These are phyloP conservation scores for Pinus tabuliformis DNA, from an alignment of 75 land plant species.

Conservation along the genomic window DNA sequence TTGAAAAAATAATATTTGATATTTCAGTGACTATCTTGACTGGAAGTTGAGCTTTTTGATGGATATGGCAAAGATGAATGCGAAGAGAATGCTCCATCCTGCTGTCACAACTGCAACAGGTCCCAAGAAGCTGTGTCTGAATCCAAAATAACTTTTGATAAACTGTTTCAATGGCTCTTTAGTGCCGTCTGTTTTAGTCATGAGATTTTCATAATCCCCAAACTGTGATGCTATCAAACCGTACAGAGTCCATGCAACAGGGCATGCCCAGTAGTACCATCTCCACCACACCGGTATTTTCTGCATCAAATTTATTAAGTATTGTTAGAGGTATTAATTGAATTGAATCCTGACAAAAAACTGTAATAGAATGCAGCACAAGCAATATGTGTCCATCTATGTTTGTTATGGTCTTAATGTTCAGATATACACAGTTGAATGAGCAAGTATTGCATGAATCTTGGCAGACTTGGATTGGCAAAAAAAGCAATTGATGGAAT, in stretches of 20 bases:
- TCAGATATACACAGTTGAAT: no score
- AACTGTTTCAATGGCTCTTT: slow-evolving; percentile 16
- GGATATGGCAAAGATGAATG: slow-evolving; percentile 18
- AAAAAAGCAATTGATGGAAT: no score
- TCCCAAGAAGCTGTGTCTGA: slow-evolving; percentile 22
- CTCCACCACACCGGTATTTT: slow-evolving; percentile 39
- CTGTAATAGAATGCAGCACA: no score
- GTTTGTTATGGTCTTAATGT: no score
- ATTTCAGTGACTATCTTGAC: no score
- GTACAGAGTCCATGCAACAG: slow-evolving; percentile 39
- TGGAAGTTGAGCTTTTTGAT: no score
- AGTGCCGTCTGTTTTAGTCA: slow-evolving; percentile 14
- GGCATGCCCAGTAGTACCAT: slow-evolving; percentile 35
- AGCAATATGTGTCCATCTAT: no score
- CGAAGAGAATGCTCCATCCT: slow-evolving; percentile 12
- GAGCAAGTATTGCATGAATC: no score
- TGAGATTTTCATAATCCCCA: slow-evolving; percentile 17
- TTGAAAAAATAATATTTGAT: no score
- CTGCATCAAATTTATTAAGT: slow-evolving; percentile 7
- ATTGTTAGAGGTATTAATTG: no score
- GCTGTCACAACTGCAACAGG: slow-evolving; percentile 14
- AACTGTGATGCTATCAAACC: slow-evolving; percentile 35
- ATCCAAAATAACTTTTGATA: slow-evolving; percentile 26
- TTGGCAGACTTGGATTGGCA: no score
- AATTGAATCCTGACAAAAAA: no score